phyloP scores from a whole-genome alignment of 2,329 filamentous ascomycete genomes.

The Epichloe scottii region DNA sequence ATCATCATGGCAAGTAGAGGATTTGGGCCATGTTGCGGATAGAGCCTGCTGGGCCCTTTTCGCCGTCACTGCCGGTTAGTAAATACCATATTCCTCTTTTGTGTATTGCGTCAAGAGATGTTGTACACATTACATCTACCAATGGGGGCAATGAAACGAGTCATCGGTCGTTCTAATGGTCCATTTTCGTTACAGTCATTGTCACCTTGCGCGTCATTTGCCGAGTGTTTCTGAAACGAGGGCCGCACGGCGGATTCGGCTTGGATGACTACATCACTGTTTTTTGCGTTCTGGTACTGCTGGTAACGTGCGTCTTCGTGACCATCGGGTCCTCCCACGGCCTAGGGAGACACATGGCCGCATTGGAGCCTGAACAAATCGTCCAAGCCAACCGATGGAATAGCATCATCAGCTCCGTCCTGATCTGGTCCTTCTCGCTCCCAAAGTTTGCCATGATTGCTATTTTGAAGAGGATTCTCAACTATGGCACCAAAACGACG shows the following conservation, averaged over 20 bases:
- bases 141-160: neutral
- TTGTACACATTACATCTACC: neutral
- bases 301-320: slow-evolving; percentile 13
- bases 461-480: slow-evolving; percentile 15
- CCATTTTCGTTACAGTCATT: slow-evolving; percentile 8
- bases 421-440: slow-evolving; percentile 16
- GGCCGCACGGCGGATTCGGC: slow-evolving; percentile 12
- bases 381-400: slow-evolving; percentile 13
- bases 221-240: slow-evolving; percentile 10
- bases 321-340: slow-evolving; percentile 13
- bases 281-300: slow-evolving; percentile 10
- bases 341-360: slow-evolving; percentile 11
- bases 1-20: slow-evolving; percentile 1
- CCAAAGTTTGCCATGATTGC: slow-evolving; percentile 17
- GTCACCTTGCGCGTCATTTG: slow-evolving; percentile 11
- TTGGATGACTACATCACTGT: slow-evolving; percentile 14
- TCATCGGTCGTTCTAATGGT: neutral
- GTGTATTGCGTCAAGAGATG: no score
- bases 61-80: slow-evolving; percentile 11
- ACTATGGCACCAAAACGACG: slow-evolving; percentile 13
- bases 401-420: slow-evolving; percentile 13
- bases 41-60: slow-evolving; percentile 15
- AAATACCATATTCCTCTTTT: neutral
- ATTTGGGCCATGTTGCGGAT: slow-evolving; percentile 8
- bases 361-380: slow-evolving; percentile 4